Percentiles rank a stretch among this genome's conserved stretches.
phyloP scores from a whole-genome alignment of 495 filamentous ascomycete genomes.

The Pyrenula massariospora region DNA sequence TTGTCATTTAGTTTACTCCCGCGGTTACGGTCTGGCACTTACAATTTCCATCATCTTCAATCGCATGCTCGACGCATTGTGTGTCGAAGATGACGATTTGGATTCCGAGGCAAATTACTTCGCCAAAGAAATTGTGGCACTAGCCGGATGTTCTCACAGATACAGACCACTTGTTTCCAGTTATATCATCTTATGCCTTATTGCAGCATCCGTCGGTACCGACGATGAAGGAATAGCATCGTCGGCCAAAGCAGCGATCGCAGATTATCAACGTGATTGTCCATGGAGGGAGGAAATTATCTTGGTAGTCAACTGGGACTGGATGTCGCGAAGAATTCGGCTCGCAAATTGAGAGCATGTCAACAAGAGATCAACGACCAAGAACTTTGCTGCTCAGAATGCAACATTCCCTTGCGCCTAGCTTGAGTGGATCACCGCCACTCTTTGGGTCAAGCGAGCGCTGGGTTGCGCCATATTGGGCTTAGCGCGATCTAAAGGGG shows the following conservation, averaged over 20 bases:
- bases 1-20: slow-evolving; percentile 19
- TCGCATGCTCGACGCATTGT: slow-evolving; percentile 16
- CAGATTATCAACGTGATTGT: slow-evolving; percentile 19
- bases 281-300: too few relatives aligned
- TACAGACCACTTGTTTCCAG: slow-evolving; percentile 24
- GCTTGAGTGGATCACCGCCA: too few relatives aligned
- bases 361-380: too few relatives aligned
- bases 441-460: too few relatives aligned
- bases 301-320: too few relatives aligned
- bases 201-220: slow-evolving; percentile 17
- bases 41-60: slow-evolving; percentile 22
- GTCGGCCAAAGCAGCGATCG: slow-evolving; percentile 6
- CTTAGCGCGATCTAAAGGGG: not conserved
- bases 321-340: too few relatives aligned
- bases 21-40: slow-evolving; percentile 22
- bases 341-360: too few relatives aligned
- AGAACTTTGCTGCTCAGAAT: too few relatives aligned
- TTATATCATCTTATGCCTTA: slow-evolving; percentile 18
- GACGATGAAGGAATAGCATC: slow-evolving; percentile 8
- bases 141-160: slow-evolving; percentile 12
- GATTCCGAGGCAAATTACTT: slow-evolving; percentile 14
- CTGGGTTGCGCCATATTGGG: slow-evolving; percentile 4
- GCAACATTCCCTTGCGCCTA: too few relatives aligned
- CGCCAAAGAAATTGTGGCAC: slow-evolving; percentile 15
- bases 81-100: slow-evolving; percentile 1